Evolutionary conservation across 2,329 filamentous ascomycete genomes (phyloP), one percentile per base, ranked within the genome.

Genomic region (Thielaviopsis ethacetica): DNA sequence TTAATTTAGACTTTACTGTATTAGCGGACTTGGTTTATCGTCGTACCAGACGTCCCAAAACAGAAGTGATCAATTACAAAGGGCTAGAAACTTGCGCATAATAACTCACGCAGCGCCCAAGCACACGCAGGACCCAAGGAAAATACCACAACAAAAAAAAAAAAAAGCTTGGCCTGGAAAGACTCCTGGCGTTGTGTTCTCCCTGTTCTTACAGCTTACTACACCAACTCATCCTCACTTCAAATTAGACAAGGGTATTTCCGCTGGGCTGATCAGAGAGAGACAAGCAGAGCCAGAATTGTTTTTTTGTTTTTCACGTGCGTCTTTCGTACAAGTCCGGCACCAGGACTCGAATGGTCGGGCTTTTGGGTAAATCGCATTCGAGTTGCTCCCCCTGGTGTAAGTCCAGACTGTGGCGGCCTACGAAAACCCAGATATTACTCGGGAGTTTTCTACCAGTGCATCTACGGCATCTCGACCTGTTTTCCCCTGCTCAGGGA

Each of bases 291-390:
- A 24, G 17, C 51, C 30, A 34, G 30, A 34, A 53, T 21, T 24
- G 34, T 21, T 21, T 17, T 26, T 19, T 19, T n/a, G n/a, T n/a
- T 49, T 34, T 50, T 21, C 19, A 49, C n/a, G 49, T 22, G n/a
- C n/a, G 26, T 17, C 30, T 41, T 34, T 34, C 30, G 30, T 41
- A 10, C 30, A 19, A 22, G 44, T 56, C 54, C 54, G 7, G n/a
- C 26, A n/a, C 54, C 54, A 49, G 41, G 54, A 56, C 54, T 50
- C 54, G 54, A 56, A 56, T 22, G 27, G n/a, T 34, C 38, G 51
- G 26, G 21, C 51, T 30, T 30, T 30, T 53, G 9, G 17, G 13
- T 34, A 34, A 34, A 34, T 34, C 30, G 30, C 30, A 34, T 56
- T 19, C 54, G 41, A 56, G 54, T 56, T 56, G 54, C 54, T 56